Base-by-base conservation (phyloP, 768 basidiomycete genomes). In the Hericium erinaceus region DNA sequence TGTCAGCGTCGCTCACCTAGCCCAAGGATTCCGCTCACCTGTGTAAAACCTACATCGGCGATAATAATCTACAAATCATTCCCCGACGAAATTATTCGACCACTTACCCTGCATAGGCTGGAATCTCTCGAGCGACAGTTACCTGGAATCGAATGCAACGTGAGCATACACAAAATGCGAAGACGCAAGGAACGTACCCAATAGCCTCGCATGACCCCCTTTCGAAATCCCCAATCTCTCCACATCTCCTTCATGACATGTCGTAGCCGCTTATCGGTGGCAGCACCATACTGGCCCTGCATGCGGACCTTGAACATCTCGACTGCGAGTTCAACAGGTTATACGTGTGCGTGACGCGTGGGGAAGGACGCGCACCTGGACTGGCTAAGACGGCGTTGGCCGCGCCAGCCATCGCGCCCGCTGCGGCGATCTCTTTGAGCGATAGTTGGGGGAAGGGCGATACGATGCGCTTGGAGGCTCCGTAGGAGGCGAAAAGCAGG, bases 301-400 rank as follows among this genome's bases (percentile, higher is more conserved):
- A 97, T 97, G 16, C 91, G 81, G 28, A 98, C 92, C 72, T 99
- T 98, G 76, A 98, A 98, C 89, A 98, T 92, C 72, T 99, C 97
- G 53, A 93, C 91, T 92, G 59, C 39, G 65, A 55, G 46, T 60
- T 15, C 44, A 16, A 59, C 24, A 46, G n/a, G 44, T 20, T 8
- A n/a, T 20, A 2, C 44, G 18, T 20, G 12, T 20, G n/a, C 44
- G 44, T 13, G 15, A 0, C 16, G 13, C 0, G 33, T 40, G 40
- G 28, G 11, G 64, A 22, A 24, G 22, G 22, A 15, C 5, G 56
- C 74, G 48, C 33, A 86, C 85, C 93, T 54, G 97, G 97, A 70
- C 89, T 90, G 2, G 95, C 95, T 2, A 98, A 78, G 9, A 98
- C 71, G 12, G 95, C 83, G 67, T 98, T 95, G 1, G 80, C 84